phyloP scores from a whole-genome alignment of 139 green algal species.

The Penium margaritaceum region DNA sequence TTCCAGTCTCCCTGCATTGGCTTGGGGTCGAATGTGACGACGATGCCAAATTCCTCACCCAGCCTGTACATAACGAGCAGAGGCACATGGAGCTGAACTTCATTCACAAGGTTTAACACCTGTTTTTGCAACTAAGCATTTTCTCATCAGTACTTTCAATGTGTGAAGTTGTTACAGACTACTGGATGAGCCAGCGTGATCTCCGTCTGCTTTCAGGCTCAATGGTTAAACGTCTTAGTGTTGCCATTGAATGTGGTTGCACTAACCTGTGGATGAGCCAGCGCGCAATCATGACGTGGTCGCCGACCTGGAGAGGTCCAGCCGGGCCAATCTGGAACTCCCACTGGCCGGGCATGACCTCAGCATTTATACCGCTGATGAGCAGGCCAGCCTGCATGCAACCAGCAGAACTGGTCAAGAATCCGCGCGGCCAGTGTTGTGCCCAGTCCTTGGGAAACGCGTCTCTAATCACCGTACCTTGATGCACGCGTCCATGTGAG shows the following conservation, averaged over 20 bases:
- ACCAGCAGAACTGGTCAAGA: too few relatives aligned
- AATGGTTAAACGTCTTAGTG: too few relatives aligned
- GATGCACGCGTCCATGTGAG: slow-evolving; percentile 90
- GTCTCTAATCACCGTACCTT: too few relatives aligned
- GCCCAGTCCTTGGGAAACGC: too few relatives aligned
- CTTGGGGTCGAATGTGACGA: slow-evolving; percentile 92
- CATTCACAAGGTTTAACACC: too few relatives aligned
- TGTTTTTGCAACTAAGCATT: too few relatives aligned
- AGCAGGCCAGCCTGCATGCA: slow-evolving; percentile 75
- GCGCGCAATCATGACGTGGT: slow-evolving; percentile 89
- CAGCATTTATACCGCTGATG: slow-evolving; percentile 89
- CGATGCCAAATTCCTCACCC: slow-evolving; percentile 81
- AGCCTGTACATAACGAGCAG: slow-evolving; percentile 64
- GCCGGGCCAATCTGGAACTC: slow-evolving; percentile 93
- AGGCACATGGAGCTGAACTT: background rate
- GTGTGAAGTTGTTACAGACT: slow-evolving; percentile 1
- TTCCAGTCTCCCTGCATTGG: slow-evolving; percentile 92
- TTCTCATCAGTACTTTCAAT: background rate
- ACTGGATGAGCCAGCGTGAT: too few relatives aligned
- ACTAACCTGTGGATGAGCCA: slow-evolving; percentile 58
- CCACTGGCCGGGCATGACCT: slow-evolving; percentile 97
- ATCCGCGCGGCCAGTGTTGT: too few relatives aligned
- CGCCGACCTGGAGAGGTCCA: slow-evolving; percentile 74
- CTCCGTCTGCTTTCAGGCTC: too few relatives aligned
- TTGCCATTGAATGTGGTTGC: too few relatives aligned